These are phyloP conservation scores for Claviceps arundinis DNA, from an alignment of 2,329 filamentous ascomycete genomes.

Conservation along the genomic window DNA sequence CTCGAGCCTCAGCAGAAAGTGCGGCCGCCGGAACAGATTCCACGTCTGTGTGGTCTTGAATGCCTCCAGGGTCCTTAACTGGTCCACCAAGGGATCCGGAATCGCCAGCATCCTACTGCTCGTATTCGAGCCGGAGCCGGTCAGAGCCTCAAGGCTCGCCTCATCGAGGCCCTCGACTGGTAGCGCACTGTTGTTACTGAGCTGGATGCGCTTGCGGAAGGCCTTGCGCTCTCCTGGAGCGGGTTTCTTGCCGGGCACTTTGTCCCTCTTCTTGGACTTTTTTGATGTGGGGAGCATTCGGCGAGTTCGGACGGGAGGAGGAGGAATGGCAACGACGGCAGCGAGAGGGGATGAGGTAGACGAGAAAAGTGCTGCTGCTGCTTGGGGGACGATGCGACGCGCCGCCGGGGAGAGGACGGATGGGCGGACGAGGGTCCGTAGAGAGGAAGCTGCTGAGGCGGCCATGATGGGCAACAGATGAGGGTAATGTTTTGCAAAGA, in stretches of 20 bases:
- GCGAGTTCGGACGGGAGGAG: constrained; percentile 20
- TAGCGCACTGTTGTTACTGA: constrained; percentile 89
- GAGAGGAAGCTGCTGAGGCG: constrained; percentile 14
- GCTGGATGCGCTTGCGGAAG: constrained; percentile 73
- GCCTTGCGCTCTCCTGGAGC: constrained; percentile 73
- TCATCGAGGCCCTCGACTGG: constrained; percentile 56
- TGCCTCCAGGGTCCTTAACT: constrained; percentile 68
- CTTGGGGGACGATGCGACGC: constrained; percentile 16
- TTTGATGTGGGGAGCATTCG: constrained; percentile 22
- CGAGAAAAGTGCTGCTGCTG: constrained; percentile 26
- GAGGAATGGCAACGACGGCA: constrained; percentile 14
- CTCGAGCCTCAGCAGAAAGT: constrained; percentile 64
- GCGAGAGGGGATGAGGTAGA: constrained; percentile 13
- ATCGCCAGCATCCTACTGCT: constrained; percentile 60
- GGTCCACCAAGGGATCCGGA: constrained; percentile 58
- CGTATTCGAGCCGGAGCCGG: constrained; percentile 34
- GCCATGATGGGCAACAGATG: constrained; percentile 1
- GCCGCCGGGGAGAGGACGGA: constrained; percentile 16
- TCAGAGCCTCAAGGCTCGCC: constrained; percentile 41
- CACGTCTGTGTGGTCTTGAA: constrained; percentile 88
- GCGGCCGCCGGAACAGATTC: constrained; percentile 72
- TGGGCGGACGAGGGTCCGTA: constrained; percentile 29
- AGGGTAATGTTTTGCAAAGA: neutral
- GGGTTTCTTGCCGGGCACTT: constrained; percentile 40
- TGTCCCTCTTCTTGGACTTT: constrained; percentile 39